Percentiles rank a stretch among this genome's conserved stretches.
These are phyloP conservation scores for Yamadazyma olivae DNA, from an alignment of 805 yeast species.

Conservation along the genomic window DNA sequence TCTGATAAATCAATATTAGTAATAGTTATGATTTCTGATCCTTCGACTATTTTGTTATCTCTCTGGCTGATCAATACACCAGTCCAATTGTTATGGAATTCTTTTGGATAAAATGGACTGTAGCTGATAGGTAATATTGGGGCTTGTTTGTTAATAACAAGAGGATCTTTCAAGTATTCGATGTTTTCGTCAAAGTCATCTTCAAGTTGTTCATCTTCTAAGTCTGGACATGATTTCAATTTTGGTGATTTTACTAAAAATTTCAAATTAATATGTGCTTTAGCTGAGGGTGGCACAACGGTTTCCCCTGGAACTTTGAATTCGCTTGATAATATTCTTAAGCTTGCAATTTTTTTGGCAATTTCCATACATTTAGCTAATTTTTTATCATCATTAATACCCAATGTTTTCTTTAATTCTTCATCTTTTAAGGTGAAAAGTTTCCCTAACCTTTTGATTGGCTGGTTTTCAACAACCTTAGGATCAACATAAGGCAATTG, in stretches of 20 bases:
- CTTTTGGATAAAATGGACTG: constrained; percentile 75
- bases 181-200: constrained; percentile 62
- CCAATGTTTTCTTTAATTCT: constrained; percentile 52
- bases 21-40: constrained; percentile 48
- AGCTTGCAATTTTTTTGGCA: constrained; percentile 64
- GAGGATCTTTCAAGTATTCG: constrained; percentile 72
- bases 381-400: constrained; percentile 45
- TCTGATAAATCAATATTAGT: constrained; percentile 54
- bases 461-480: constrained; percentile 39
- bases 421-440: constrained; percentile 56
- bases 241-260: constrained; percentile 71
- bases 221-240: constrained; percentile 54
- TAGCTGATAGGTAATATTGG: constrained; percentile 66
- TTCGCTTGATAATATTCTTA: constrained; percentile 65
- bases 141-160: constrained; percentile 58
- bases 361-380: constrained; percentile 49
- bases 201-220: constrained; percentile 37
- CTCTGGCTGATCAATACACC: constrained; percentile 69
- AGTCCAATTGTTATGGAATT: constrained; percentile 53
- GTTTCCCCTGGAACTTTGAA: constrained; percentile 87
- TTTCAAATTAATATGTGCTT: constrained; percentile 72
- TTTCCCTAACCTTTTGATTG: constrained; percentile 66
- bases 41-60: constrained; percentile 77
- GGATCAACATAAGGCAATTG: constrained; percentile 77
- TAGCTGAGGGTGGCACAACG: constrained; percentile 64